Evolutionary conservation across 306 rosid species (phyloP), one percentile per base, ranked within the genome.

Genomic region (Cicer arietinum): DNA sequence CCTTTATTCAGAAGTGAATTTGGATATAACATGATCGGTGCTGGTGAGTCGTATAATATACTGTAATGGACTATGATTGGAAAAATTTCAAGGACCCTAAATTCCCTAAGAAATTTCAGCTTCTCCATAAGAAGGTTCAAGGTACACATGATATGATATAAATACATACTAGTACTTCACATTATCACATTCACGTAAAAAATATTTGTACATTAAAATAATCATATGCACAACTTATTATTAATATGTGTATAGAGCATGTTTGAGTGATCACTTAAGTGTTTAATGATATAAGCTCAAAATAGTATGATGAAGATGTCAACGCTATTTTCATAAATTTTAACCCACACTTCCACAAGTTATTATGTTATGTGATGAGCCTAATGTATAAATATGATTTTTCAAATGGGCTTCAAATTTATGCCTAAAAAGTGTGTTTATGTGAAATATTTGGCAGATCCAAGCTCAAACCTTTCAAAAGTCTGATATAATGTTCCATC

Each of bases 1-100:
- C 89, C 92, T 2, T 8, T 88, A 44, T 65, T 70, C 18, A 7
- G 83, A 18, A 85, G 88, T 67, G 89, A 85, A 74, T 85, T 88
- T 46, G 89, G 89, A 2, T 83, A 62, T n/a, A 85, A 88, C 53
- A 82, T 72, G 81, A 16, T 18, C 0, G 77, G 53, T 0, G 0
- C 14, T 0, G 85, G 82, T 6, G 90, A 86, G 74, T 6, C 47
- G 1, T 88, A 81, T 6, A 43, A 2, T 88, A 81, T 68, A 85
- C 76, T 37, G 73, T 86, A 0, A 62, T 88, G 75, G 82, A 80
- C 74, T 6, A 6, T 3, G 22, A 62, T 11, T 86, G 90, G 92
- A 74, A 58, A 50, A 39, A 63, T 1, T 68, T 10, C 10, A 69
- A 80, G 7, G 79, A 82, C 67, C 84, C 79, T 3, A 30, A 74